Evolutionary conservation across 345 rosid species (phyloP).

Genomic region (Euphorbia pulcherrima): DNA sequence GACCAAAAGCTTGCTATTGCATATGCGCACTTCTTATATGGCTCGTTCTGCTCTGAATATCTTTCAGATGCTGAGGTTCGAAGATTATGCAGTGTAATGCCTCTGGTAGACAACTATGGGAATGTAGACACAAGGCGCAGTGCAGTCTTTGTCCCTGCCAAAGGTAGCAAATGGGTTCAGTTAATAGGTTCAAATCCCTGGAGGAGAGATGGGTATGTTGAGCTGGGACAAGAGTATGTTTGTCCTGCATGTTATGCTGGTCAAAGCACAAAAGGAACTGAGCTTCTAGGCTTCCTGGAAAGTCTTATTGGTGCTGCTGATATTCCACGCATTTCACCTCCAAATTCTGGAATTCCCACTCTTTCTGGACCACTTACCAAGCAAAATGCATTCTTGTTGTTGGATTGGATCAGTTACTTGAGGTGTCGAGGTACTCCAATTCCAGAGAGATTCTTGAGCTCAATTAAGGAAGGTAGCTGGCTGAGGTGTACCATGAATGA

Average conservation of each 20-base stretch:
- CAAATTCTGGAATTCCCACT: conserved; percentile 48
- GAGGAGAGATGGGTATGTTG: conserved; percentile 42
- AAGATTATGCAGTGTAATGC: conserved; percentile 36
- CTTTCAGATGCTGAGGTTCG: conserved; percentile 26
- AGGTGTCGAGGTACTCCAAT: conserved; percentile 9
- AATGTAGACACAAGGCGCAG: conserved; percentile 12
- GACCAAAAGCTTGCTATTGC: conserved; percentile 38
- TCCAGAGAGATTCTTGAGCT: conserved; percentile 40
- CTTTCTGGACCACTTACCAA: conserved; percentile 47
- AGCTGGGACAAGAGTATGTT: conserved; percentile 52
- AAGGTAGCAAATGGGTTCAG: conserved; percentile 56
- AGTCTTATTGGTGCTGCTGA: conserved; percentile 35
- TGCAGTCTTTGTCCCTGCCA: conserved; percentile 64
- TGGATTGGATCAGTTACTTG: conserved; percentile 48
- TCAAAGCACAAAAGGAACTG: conserved; percentile 20
- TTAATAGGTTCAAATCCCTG: conserved; percentile 52
- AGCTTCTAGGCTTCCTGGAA: conserved; percentile 43
- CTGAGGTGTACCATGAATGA: conserved; percentile 48
- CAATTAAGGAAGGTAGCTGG: conserved; percentile 61
- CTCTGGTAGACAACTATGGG: conserved; percentile 55
- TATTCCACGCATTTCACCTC: conserved; percentile 52
- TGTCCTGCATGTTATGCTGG: conserved; percentile 35
- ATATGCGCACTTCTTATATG: conserved; percentile 54
- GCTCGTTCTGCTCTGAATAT: conserved; percentile 25
- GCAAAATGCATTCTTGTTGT: conserved; percentile 47